phyloP scores from a whole-genome alignment of 1,284 basidiomycete species.

The Mycosarcoma maydis region DNA sequence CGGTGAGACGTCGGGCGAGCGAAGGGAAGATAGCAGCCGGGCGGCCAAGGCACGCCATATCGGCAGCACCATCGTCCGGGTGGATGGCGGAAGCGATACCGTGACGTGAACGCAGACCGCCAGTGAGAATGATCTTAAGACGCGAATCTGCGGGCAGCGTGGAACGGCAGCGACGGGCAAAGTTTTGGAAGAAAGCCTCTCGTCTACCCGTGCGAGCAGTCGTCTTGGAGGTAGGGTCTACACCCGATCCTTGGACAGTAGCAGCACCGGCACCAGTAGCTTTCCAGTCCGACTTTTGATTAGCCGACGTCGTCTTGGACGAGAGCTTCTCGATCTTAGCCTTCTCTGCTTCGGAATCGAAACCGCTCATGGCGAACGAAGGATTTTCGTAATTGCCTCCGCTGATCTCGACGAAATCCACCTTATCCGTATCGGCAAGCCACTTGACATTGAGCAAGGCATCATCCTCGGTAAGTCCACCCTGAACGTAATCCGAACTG shows the following conservation, averaged over 20 bases:
- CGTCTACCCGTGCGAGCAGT: constrained; percentile 65
- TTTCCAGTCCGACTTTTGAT: constrained; percentile 8
- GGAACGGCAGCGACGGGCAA: constrained; percentile 68
- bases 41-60: constrained; percentile 82
- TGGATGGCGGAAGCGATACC: constrained; percentile 72
- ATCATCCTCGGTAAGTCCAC: constrained; percentile 70
- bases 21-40: constrained; percentile 75
- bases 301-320: constrained; percentile 9
- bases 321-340: constrained; percentile 36
- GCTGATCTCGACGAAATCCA: constrained; percentile 87
- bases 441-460: constrained; percentile 75
- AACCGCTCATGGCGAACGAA: constrained; percentile 67
- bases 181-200: constrained; percentile 69
- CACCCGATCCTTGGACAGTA: constrained; percentile 23
- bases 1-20: constrained; percentile 70
- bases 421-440: constrained; percentile 74
- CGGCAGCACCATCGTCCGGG: constrained; percentile 54
- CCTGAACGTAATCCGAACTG: constrained; percentile 80
- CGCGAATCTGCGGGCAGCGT: constrained; percentile 29
- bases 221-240: constrained; percentile 28
- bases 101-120: constrained; percentile 76
- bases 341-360: constrained; percentile 62
- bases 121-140: constrained; percentile 79
- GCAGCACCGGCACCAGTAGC: constrained; percentile 15
- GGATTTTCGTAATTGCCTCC: constrained; percentile 87